Base-by-base conservation (phyloP, 2,329 filamentous ascomycete genomes). In the Juglanconis sp. region DNA sequence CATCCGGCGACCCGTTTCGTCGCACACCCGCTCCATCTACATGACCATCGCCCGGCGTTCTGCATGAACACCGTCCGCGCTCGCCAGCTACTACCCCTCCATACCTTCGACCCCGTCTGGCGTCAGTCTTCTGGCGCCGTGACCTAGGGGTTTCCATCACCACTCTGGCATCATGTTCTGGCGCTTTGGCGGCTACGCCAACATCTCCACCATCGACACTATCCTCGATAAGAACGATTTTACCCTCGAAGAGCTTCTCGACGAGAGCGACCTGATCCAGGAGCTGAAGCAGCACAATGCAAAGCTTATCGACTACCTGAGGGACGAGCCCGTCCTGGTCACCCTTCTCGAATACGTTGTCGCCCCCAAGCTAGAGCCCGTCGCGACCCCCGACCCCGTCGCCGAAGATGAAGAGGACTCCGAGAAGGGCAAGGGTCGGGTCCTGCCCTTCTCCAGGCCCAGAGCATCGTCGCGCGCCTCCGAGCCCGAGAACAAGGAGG, bases 101-200 rank as follows among this genome's bases (percentile, higher is more conserved):
- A 57, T 42, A 47, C 35, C 38, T 38, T 38, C 13, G 35, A 30
- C 56, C 48, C 58, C 48, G 58, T 63, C 58, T 56, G 58, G 60
- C 58, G 58, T 57, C 53, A 56, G 44, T 51, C 44, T 42, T 52
- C 61, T 63, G 67, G 67, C 62, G 69, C 71, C 58, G 66, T 71
- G 63, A 70, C 66, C 57, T 70, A 69, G 61, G 63, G 52, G 17
- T 54, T 40, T 42, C 50, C 30, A 30, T 30, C 53, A 61, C 50
- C 57, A 42, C 69, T 70, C 61, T 54, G 73, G 72, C 87, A 94
- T 77, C 81, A 99, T 99, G 95, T 99, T 99, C 79, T 99, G 95
- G 95, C 90, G 94, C 79, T 99, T 98, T 84, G 94, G 95, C 84
- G 92, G 92, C 73, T 98, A 98, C 84, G 91, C 93, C 82, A 96